A percentile compares a stretch with the other conserved stretches of the same genome.
Conservation (phyloP, 2,329 filamentous ascomycete species). For the Diaporthe caulivora region DNA sequence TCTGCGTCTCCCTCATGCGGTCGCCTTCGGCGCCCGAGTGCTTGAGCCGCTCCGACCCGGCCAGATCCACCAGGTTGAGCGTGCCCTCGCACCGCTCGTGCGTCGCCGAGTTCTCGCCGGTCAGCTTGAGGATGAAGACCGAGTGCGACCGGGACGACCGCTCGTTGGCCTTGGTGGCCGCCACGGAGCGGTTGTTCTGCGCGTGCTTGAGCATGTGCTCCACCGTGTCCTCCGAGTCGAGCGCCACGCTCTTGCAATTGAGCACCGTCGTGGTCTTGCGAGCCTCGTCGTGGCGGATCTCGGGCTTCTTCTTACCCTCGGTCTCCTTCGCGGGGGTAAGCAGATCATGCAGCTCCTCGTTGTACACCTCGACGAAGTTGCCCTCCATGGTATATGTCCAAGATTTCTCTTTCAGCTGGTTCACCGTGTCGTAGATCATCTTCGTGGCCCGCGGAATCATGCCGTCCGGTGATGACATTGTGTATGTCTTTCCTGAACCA, state of each 20-base stretch:
- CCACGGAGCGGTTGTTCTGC: constrained; percentile 88
- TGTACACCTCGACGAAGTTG: constrained; percentile 97
- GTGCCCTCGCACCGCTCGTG: constrained; percentile 91
- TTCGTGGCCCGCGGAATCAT: constrained; percentile 95
- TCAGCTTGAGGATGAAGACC: constrained; percentile 90
- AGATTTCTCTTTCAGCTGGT: constrained; percentile 86
- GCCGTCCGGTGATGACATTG: constrained; percentile 91
- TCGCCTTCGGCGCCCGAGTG: constrained; percentile 89
- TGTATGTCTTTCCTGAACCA: constrained; percentile 95
- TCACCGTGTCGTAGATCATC: constrained; percentile 93
- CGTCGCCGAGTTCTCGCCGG: constrained; percentile 78
- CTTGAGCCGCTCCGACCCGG: constrained; percentile 91
- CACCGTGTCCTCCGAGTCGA: constrained; percentile 85
- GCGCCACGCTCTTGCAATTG: constrained; percentile 80
- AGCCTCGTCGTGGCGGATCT: constrained; percentile 87
- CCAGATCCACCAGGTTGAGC: constrained; percentile 94
- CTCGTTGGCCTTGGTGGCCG: constrained; percentile 97
- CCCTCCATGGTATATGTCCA: constrained; percentile 97
- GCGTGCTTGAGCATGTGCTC: constrained; percentile 85
- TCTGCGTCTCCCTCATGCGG: constrained; percentile 92
- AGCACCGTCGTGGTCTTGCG: constrained; percentile 86
- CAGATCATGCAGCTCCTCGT: constrained; percentile 94
- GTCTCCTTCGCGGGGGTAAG: constrained; percentile 73
- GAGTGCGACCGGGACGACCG: constrained; percentile 94
- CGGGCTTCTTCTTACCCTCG: constrained; percentile 84